Base-by-base conservation (phyloP, 192 early-diverging fungal genomes). In the Backusella parvicylindrica region DNA sequence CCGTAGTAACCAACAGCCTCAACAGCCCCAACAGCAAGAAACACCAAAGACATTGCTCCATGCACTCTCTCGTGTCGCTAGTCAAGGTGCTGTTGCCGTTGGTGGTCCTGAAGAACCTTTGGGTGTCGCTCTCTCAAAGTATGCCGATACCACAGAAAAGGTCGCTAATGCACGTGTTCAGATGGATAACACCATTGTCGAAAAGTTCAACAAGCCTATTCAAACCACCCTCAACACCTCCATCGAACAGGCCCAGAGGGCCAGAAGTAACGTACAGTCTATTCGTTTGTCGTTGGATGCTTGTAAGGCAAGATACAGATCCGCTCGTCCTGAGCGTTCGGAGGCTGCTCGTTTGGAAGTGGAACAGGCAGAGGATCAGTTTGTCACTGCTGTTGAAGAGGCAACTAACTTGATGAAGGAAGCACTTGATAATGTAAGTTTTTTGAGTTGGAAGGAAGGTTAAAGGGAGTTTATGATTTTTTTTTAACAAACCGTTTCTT, bases 301-400 rank as follows among this genome's bases (percentile, higher is more conserved):
- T 6, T 90, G 90, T 73, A 96, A 97, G 80, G 84, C 89, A 6
- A 84, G 88, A 28, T 89, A 96, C 69, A 91, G 94, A 82, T 84
- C 88, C 21, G 91, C 93, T 0, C 80, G 81, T 31, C 89, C 95
- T 11, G 90, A 92, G 36, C 81, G 82, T 32, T 90, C 88, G 8
- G 96, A 97, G 41, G 90, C 84, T 36, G 88, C 88, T 28, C 88
- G 95, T 30, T 77, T 88, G 6, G 95, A 98, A 69, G 93, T 97
- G n/a, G 94, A 96, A 78, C 84, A 91, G 40, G 91, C 95, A 18
- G 96, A 99, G 82, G 98, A 98, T 86, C 90, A 92, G 68, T 98
- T 98, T 89, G 95, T 98, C 7, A 93, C 92, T 15, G 92, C 94
- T 6, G 92, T 99, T 32, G 97, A 98, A 79, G 96, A 98, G 77